phyloP scores from a whole-genome alignment of 495 filamentous ascomycete genomes.

The Tuber microsphaerosporum region DNA sequence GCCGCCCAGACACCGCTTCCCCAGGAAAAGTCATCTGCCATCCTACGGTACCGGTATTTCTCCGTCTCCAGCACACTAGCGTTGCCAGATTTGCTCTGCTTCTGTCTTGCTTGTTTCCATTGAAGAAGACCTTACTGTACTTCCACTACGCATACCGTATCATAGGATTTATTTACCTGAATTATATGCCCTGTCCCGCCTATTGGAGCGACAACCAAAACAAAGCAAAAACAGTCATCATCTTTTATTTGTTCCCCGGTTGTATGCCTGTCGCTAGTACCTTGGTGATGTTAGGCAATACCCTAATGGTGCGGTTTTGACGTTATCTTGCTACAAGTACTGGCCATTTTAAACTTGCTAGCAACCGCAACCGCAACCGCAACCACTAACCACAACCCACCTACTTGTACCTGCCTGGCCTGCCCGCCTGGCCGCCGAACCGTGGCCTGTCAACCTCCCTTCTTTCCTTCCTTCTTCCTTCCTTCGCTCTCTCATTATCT shows the following conservation, averaged over 20 bases:
- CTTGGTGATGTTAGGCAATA: background rate
- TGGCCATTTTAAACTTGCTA: background rate
- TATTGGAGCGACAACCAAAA: background rate
- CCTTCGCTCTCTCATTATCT: background rate
- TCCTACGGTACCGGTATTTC: too few relatives aligned
- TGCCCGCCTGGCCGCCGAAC: background rate
- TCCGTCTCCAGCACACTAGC: background rate
- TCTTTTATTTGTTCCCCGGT: background rate
- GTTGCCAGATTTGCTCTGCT: background rate
- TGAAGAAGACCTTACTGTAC: background rate
- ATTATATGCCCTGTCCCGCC: background rate
- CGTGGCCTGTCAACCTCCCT: background rate
- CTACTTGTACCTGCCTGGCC: background rate
- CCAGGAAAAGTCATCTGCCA: slow-evolving; percentile 16
- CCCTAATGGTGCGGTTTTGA: background rate
- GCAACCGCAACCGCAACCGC: background rate
- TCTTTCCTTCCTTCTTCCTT: background rate
- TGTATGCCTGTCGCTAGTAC: background rate
- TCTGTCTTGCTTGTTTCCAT: background rate
- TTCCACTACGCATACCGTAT: background rate
- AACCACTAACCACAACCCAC: background rate
- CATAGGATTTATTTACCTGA: background rate
- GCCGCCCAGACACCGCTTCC: slow-evolving; percentile 30
- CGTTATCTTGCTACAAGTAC: background rate
- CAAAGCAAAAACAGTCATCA: background rate